Evolutionary conservation across 192 early-diverging fungal genomes (phyloP), one percentile per base, ranked within the genome.

Genomic region (Podila clonocystis): DNA sequence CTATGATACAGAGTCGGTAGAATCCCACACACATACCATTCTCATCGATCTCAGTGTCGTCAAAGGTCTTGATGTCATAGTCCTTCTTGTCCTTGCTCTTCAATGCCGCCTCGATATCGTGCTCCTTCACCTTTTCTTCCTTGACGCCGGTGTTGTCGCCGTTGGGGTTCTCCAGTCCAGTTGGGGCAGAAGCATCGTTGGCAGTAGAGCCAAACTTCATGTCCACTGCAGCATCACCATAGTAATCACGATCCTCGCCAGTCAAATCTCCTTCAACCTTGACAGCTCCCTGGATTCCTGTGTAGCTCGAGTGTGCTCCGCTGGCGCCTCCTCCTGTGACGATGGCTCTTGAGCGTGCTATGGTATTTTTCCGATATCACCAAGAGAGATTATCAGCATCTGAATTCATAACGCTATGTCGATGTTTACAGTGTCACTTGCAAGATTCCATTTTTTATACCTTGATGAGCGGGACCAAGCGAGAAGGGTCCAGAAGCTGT

Each of bases 401-500:
- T 55, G 52, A 5, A 19, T 24, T 2, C 6, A 36, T 9, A 9
- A 36, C 9, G 31, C 2, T 31, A 36, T 36, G 34, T 36, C 31
- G 31, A 31, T 36, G 9, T 36, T 9, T 6, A 34, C 9, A 36
- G 34, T 55, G 26, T 11, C 41, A 45, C 12, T 55, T 24, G 9
- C 52, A n/a, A 55, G 22, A 22, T 55, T 52, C 17, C 19, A 2
- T 28, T n/a, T 29, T 15, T 41, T 22, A 20, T 75, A 72, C 82
- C 72, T 7, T 63, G 59, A 49, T 77, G 77, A 1, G 87, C 82
- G 20, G 87, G 87, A 33, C 87, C 87, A 0, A 88, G 72, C 17
- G 87, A 86, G 67, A 88, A 88, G 50, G 85, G 86, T 65, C 87
- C 87, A 26, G 87, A 88, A 33, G 87, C 87, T 26, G 70, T 82